phyloP scores from a whole-genome alignment of 2,329 filamentous ascomycete species.

The Cladosporium sp. region DNA sequence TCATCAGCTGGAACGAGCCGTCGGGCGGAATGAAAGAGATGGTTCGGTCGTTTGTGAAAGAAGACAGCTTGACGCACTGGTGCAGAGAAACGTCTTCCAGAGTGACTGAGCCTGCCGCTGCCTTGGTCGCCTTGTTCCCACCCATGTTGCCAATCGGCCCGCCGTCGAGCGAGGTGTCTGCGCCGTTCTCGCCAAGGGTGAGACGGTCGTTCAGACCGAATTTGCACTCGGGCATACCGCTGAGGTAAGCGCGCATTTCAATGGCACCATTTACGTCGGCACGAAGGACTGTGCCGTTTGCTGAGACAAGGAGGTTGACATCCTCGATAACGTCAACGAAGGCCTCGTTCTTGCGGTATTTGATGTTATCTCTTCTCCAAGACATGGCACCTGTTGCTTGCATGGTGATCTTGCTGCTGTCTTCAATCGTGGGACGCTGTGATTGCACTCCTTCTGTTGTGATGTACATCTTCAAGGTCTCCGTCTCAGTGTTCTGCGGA shows the following conservation, averaged over 20 bases:
- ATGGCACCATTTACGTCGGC: conserved; percentile 98
- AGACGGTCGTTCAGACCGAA: conserved; percentile 96
- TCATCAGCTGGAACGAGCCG: conserved; percentile 98
- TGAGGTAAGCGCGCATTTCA: conserved; percentile 96
- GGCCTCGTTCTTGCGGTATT: conserved; percentile 98
- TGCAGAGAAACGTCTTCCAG: conserved; percentile 98
- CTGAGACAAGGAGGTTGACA: conserved; percentile 98
- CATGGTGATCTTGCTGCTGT: conserved; percentile 98
- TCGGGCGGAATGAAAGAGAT: conserved; percentile 97
- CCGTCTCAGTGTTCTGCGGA: conserved; percentile 97
- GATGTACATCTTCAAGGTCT: conserved; percentile 99
- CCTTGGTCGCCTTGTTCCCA: conserved; percentile 86
- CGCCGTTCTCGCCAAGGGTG: conserved; percentile 65
- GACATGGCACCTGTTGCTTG: conserved; percentile 96
- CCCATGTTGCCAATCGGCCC: conserved; percentile 71
- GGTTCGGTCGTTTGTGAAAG: conserved; percentile 94
- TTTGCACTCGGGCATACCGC: conserved; percentile 96
- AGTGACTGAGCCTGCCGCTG: conserved; percentile 90
- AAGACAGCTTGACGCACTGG: conserved; percentile 95
- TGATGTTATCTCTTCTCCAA: conserved; percentile 95
- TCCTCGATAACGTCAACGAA: conserved; percentile 99
- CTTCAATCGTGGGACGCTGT: conserved; percentile 70
- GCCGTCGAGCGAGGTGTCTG: conserved; percentile 49
- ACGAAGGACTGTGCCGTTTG: conserved; percentile 86
- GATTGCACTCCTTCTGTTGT: conserved; percentile 98